Evolutionary conservation across 2,329 filamentous ascomycete species (phyloP), one percentile per base, ranked within the genome.

Genomic region (Penicillium sp.): DNA sequence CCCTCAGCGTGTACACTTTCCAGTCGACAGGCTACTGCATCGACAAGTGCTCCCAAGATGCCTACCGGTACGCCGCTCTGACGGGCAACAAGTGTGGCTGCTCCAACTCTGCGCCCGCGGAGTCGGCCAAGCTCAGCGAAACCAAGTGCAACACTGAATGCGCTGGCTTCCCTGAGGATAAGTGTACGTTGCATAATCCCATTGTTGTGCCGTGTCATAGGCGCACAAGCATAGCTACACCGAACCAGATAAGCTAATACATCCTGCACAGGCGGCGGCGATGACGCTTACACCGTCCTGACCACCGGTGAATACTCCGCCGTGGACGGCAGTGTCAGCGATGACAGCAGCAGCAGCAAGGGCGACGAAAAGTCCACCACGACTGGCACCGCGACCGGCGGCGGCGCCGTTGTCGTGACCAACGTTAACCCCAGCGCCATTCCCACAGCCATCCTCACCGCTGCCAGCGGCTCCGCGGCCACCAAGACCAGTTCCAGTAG

Each of bases 101-200:
- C 33, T 50, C 48, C 7, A 39, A 56, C 11, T 27, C 45, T n/a
- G 16, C 53, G 1, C 55, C 58, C 4, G 36, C 45, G 0, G 14
- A 41, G 4, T 39, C 41, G 2, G 37, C 29, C 8, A 48, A 54
- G 37, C 36, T 59, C 6, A 41, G 38, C 28, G 36, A 50, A 21
- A 42, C 43, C 3, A 34, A 57, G 35, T 62, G 59, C 47, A 33
- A 50, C 7, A 16, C 15, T 1, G 3, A 5, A 1, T 62, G 59
- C 31, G 4, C 33, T 2, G 59, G 58, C 8, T 62, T 19, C 8
- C 33, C 55, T 1, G 17, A 1, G 2, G 43, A 51, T 10, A 32
- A 28, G 0, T 62, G 59, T 62, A 49, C 38, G 58, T 39, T 11
- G 10, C 16, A n/a, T n/a, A n/a, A n/a, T n/a, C n/a, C n/a, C 7